These are phyloP conservation scores for Wickerhamomyces alni DNA, from an alignment of 805 yeast genomes.

Conservation along the genomic window DNA sequence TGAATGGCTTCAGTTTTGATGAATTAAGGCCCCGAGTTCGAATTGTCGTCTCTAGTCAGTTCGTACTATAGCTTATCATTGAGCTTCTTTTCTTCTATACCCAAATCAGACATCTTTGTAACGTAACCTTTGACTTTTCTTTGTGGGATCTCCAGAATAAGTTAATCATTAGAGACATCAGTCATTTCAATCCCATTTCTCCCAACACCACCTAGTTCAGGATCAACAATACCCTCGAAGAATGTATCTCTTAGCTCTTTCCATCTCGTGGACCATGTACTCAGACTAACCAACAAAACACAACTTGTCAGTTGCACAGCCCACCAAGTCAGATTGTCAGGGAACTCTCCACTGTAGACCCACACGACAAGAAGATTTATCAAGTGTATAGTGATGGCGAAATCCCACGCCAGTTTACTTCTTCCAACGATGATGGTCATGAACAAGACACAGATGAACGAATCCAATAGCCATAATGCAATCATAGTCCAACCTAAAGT, in stretches of 20 bases:
- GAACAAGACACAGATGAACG: conserved; percentile 77
- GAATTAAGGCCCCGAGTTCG: too few species aligned
- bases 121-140: too few species aligned
- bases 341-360: conserved; percentile 60
- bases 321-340: conserved; percentile 81
- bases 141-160: neutral
- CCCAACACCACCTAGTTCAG: conserved; percentile 35
- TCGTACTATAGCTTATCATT: too few species aligned
- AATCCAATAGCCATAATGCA: conserved; percentile 74
- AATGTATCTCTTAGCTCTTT: conserved; percentile 84
- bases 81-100: too few species aligned
- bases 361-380: conserved; percentile 69
- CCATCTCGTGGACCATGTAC: conserved; percentile 91
- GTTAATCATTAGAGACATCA: conserved; percentile 3
- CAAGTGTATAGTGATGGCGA: conserved; percentile 88
- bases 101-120: too few species aligned
- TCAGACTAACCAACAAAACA: conserved; percentile 63
- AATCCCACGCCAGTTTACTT: conserved; percentile 92
- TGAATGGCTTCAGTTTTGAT: too few species aligned
- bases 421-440: conserved; percentile 87
- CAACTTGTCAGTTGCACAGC: conserved; percentile 64
- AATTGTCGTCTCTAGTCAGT: too few species aligned
- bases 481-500: conserved; percentile 75
- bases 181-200: conserved; percentile 20
- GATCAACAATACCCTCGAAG: conserved; percentile 75